These are phyloP conservation scores for Paralagenidium karlingii DNA, from an alignment of 352 stramenopile genomes.

Conservation along the genomic window DNA sequence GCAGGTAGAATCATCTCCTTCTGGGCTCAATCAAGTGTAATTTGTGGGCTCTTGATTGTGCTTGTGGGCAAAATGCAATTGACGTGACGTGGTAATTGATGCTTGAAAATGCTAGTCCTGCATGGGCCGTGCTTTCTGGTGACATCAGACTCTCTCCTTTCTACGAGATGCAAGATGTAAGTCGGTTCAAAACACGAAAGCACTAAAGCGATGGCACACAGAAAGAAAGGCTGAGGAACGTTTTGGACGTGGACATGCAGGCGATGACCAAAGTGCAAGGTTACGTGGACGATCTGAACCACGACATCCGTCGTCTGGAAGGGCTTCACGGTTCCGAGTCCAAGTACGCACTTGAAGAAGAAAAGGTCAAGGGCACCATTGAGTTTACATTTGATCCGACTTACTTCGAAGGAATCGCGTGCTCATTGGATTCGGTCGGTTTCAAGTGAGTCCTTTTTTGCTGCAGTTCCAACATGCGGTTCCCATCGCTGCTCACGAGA, in stretches of 20 bases:
- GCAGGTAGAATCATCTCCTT: conserved; percentile 67
- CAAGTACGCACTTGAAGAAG: conserved; percentile 82
- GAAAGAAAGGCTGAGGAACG: too few relatives aligned
- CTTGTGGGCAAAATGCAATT: not conserved
- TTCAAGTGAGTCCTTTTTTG: conserved; percentile 68
- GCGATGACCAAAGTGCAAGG: conserved; percentile 53
- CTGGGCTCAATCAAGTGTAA: conserved; percentile 77
- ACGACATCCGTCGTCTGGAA: conserved; percentile 66
- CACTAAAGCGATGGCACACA: not conserved
- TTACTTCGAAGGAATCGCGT: conserved; percentile 88
- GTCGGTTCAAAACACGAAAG: conserved; percentile 3
- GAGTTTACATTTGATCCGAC: conserved; percentile 76
- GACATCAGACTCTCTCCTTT: conserved; percentile 87
- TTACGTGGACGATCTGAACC: conserved; percentile 86
- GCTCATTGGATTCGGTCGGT: conserved; percentile 80
- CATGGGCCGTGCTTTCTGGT: conserved; percentile 82
- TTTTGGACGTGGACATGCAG: conserved; percentile 10
- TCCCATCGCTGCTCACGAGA: too few relatives aligned
- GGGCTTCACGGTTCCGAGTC: conserved; percentile 77
- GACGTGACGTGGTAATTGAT: too few relatives aligned
- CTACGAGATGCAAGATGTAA: conserved; percentile 84
- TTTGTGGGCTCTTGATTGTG: conserved; percentile 9
- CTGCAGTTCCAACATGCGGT: too few relatives aligned
- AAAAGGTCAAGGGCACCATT: conserved; percentile 70
- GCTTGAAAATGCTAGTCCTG: conserved; percentile 58